These are phyloP conservation scores for Colletotrichum costaricense DNA, from an alignment of 2,329 filamentous ascomycete genomes.

Conservation along the genomic window DNA sequence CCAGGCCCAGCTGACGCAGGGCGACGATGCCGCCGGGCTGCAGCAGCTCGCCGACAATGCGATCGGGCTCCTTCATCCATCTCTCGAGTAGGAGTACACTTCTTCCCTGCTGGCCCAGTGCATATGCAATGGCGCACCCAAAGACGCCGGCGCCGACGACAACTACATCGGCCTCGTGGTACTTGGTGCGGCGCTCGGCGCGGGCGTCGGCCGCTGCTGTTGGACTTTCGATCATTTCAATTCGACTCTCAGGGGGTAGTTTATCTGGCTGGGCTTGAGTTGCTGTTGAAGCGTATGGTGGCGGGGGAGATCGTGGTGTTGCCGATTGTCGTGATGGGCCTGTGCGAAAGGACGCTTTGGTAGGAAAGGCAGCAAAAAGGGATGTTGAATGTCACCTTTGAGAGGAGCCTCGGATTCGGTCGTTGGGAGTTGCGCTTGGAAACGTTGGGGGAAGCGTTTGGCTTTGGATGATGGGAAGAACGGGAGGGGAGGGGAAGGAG, in stretches of 20 bases:
- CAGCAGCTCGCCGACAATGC: slow-evolving; percentile 94
- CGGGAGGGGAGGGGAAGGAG: not conserved
- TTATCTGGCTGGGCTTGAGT: not conserved
- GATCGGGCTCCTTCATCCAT: slow-evolving; percentile 90
- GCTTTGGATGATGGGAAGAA: not conserved
- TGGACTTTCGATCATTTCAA: slow-evolving; percentile 45
- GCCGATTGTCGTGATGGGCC: not conserved
- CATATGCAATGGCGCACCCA: slow-evolving; percentile 86
- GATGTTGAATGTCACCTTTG: slow-evolving; percentile 1
- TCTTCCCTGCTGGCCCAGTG: slow-evolving; percentile 88
- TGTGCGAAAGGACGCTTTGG: not conserved
- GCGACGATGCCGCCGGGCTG: slow-evolving; percentile 92
- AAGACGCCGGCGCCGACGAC: slow-evolving; percentile 93
- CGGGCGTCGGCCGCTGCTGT: slow-evolving; percentile 52
- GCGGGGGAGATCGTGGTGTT: slow-evolving; percentile 12
- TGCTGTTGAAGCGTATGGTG: slow-evolving; percentile 22
- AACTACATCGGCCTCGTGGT: slow-evolving; percentile 83
- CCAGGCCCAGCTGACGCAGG: slow-evolving; percentile 82
- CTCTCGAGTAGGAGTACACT: slow-evolving; percentile 91
- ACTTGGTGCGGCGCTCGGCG: slow-evolving; percentile 59
- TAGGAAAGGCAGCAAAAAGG: not conserved
- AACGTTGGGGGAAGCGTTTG: slow-evolving; percentile 3
- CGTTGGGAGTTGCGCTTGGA: slow-evolving; percentile 21
- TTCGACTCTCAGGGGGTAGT: not conserved
- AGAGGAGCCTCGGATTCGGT: not conserved